These are phyloP conservation scores for Saitozyma podzolica DNA, from an alignment of 768 basidiomycete genomes.

Conservation along the genomic window DNA sequence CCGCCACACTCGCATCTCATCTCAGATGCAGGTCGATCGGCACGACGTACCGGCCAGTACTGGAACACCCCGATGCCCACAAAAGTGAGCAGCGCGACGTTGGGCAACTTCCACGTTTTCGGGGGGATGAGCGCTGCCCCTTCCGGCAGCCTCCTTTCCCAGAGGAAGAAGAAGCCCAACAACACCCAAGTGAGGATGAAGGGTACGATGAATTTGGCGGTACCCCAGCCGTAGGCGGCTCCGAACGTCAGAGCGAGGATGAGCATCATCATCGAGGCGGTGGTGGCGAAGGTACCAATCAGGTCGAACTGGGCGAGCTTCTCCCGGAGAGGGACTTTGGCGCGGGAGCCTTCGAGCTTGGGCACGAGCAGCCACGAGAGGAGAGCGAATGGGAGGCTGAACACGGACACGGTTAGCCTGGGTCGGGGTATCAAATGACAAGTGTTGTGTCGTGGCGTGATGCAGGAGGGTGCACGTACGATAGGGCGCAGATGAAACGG, in stretches of 20 bases:
- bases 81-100: conserved; percentile 27
- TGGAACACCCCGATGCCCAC: conserved; percentile 26
- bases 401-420: conserved; percentile 15
- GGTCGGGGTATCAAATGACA: conserved; percentile 28
- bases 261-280: conserved; percentile 23
- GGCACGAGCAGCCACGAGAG: background rate
- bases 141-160: conserved; percentile 19
- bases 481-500: conserved; percentile 3
- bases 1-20: conserved; percentile 5
- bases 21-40: conserved; percentile 7
- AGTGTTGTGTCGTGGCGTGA: conserved; percentile 19
- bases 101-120: conserved; percentile 31
- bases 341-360: background rate
- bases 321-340: conserved; percentile 11
- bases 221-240: conserved; percentile 34
- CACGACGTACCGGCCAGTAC: conserved; percentile 16
- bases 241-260: conserved; percentile 39
- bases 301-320: conserved; percentile 20
- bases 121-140: conserved; percentile 29
- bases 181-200: conserved; percentile 21
- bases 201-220: conserved; percentile 26
- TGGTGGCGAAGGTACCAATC: conserved; percentile 14
- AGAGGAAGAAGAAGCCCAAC: conserved; percentile 33
- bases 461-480: conserved; percentile 2
- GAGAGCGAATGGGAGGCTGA: conserved; percentile 20